Percentiles rank a stretch among this genome's conserved stretches.
Evolutionary conservation across 2,329 filamentous ascomycete genomes (phyloP).

Genomic region (Trichoderma pleuroti): DNA sequence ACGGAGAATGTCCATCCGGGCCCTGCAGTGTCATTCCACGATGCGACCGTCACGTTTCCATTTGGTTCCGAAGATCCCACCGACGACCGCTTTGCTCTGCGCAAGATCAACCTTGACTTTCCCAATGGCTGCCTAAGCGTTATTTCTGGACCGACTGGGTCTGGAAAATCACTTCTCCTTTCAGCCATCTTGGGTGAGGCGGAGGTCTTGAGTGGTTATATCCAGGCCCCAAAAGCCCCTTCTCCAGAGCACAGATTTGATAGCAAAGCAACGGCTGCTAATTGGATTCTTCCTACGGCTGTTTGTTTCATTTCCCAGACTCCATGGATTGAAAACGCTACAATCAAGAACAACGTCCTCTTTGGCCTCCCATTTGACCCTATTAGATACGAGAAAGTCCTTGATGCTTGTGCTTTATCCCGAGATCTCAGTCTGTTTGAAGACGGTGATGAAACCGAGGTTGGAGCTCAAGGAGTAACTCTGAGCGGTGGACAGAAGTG

Average conservation of each 20-base stretch:
- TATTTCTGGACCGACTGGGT: constrained; percentile 18
- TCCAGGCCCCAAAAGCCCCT: constrained; percentile 8
- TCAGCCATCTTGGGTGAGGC: constrained; percentile 16
- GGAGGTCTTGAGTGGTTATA: constrained; percentile 5
- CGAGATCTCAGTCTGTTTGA: constrained; percentile 67
- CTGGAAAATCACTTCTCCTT: constrained; percentile 18
- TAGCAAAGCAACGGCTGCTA: neutral
- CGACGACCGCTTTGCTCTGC: constrained; percentile 9
- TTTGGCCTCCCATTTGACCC: constrained; percentile 66
- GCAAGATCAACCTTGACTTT: constrained; percentile 11
- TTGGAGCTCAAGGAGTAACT: constrained; percentile 20
- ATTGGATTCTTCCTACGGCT: constrained; percentile 4
- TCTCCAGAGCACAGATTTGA: neutral
- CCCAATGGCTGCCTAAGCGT: constrained; percentile 14
- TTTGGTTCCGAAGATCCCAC: neutral
- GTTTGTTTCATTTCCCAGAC: constrained; percentile 49
- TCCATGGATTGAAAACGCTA: constrained; percentile 75
- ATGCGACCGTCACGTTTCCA: neutral
- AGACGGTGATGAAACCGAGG: constrained; percentile 68
- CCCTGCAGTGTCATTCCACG: neutral
- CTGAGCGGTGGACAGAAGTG: constrained; percentile 23
- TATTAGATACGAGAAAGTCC: constrained; percentile 60
- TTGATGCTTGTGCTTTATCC: constrained; percentile 66
- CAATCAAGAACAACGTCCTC: constrained; percentile 67
- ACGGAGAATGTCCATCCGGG: neutral